Evolutionary conservation across 2,329 filamentous ascomycete genomes (phyloP), one percentile per base, ranked within the genome.

Genomic region (Aspergillus oerlinghausenensis): DNA sequence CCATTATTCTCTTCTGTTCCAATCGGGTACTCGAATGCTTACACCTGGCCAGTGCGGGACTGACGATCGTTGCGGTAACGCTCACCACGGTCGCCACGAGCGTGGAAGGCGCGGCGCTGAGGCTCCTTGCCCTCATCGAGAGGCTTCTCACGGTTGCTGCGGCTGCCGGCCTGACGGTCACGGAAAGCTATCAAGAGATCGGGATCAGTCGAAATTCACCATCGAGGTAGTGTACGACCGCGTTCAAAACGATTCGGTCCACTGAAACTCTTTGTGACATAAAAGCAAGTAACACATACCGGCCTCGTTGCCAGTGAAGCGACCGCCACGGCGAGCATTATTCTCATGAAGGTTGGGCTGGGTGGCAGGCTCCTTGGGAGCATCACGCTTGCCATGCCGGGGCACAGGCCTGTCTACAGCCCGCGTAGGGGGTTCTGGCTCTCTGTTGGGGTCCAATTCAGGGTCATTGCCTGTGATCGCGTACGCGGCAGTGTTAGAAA

Each of bases 301-400:
- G 82, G 86, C 89, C 77, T 97, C 93, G 79, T 87, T 95, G 73
- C 89, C 90, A 73, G 82, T 81, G 75, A 82, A 82, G 67, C 76
- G 75, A 63, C 76, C 78, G 65, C 79, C 79, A 62, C 80, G 79
- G 64, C 78, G 77, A 63, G 75, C 72, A 63, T 64, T 65, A 60
- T 57, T 61, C 59, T 68, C 68, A 45, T 65, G 58, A 25, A 47
- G 43, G 65, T 72, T 68, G 66, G 73, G 75, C 60, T 73, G 73
- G 56, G 67, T 65, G 57, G 89, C 86, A 71, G 85, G 84, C 74
- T 91, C 86, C 74, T 86, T 85, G 73, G 89, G 87, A 74, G 84
- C 88, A 80, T 93, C 92, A 81, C 91, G 90, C 88, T 97, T 97
- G 76, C 84, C 85, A 75, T 84, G 84, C 77, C 91, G 88, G 71